A percentile compares a stretch with the other conserved stretches of the same genome.
Evolutionary conservation across 805 yeast species (phyloP).

Genomic region (Lipomyces mesembrius): DNA sequence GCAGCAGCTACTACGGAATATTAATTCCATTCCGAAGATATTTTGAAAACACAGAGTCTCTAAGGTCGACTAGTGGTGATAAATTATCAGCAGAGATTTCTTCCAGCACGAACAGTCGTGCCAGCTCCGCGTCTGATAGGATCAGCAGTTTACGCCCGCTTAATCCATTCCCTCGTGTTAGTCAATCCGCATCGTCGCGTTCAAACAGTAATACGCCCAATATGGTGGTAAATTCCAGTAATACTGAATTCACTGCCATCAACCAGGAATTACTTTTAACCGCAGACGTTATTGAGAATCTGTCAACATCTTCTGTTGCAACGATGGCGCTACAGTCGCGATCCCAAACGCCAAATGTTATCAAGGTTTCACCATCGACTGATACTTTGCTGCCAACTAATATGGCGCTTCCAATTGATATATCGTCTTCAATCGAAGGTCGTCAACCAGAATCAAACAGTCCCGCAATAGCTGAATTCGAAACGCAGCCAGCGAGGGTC

Average conservation of each 20-base stretch:
- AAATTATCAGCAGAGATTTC: background rate
- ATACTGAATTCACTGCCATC: background rate
- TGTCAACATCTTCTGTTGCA: background rate
- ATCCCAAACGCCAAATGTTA: background rate
- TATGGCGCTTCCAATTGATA: background rate
- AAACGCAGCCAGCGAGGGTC: background rate
- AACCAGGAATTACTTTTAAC: background rate
- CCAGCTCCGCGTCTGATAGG: background rate
- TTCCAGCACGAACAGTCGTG: background rate
- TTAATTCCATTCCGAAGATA: conserved; percentile 5
- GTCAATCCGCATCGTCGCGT: background rate
- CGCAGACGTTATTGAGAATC: background rate
- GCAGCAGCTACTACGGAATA: background rate
- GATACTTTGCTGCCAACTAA: background rate
- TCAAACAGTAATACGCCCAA: background rate
- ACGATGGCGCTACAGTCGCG: background rate
- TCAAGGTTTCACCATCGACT: background rate
- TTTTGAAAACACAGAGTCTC: background rate
- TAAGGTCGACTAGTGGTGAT: background rate
- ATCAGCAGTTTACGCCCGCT: background rate
- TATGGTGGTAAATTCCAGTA: background rate
- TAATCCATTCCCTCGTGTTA: background rate
- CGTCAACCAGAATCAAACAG: background rate
- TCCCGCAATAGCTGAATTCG: background rate
- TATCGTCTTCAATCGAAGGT: background rate